Conservation (phyloP, 768 basidiomycete species). For the Boletus vinaceobasis region DNA sequence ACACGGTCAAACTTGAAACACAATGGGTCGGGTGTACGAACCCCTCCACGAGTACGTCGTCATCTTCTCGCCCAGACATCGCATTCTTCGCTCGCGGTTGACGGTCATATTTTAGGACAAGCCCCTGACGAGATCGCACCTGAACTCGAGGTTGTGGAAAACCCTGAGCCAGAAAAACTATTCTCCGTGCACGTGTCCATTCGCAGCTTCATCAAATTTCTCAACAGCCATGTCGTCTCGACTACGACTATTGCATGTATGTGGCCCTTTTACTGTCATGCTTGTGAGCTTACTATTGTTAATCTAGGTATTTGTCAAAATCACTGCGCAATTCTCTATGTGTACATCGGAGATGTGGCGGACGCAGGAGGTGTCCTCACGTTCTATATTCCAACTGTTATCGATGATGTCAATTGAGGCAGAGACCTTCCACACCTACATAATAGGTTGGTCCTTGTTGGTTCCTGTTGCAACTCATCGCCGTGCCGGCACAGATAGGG, state of each 20-base stretch:
- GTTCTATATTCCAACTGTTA: constrained; percentile 80
- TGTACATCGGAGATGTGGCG: constrained; percentile 79
- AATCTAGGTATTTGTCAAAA: constrained; percentile 70
- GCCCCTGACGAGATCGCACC: constrained; percentile 31
- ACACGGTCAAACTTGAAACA: constrained; percentile 74
- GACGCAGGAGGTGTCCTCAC: constrained; percentile 84
- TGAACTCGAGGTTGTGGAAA: constrained; percentile 35
- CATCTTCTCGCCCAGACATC: background rate
- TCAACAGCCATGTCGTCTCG: constrained; percentile 76
- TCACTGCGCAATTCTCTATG: constrained; percentile 84
- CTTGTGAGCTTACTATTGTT: background rate
- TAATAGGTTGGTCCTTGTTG: background rate
- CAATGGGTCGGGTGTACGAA: constrained; percentile 74
- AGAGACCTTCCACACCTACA: background rate
- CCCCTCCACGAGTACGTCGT: constrained; percentile 47
- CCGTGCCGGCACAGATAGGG: background rate
- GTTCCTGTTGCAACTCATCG: background rate
- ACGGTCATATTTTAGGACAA: constrained; percentile 18
- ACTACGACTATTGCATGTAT: constrained; percentile 82
- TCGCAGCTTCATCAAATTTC: constrained; percentile 75
- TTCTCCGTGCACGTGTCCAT: constrained; percentile 68
- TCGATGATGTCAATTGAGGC: constrained; percentile 46
- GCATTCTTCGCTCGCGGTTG: background rate
- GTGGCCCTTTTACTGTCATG: constrained; percentile 25
- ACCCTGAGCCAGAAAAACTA: constrained; percentile 52